Conservation (phyloP, 768 basidiomycete genomes). For the Rossbeevera mucosa region DNA sequence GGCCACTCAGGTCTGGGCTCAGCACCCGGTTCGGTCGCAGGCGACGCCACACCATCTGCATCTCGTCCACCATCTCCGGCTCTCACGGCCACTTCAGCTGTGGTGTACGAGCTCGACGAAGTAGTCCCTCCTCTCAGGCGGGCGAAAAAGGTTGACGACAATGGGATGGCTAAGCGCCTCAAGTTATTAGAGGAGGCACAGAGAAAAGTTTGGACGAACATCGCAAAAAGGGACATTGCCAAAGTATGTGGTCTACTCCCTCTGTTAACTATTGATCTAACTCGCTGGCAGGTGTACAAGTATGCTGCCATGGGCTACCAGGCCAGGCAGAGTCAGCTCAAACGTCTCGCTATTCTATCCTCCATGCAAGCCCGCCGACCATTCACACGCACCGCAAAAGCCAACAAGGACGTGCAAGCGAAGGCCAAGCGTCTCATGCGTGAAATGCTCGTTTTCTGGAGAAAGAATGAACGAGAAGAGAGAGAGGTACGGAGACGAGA, state of each 20-base stretch:
- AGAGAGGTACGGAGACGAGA: constrained; percentile 88
- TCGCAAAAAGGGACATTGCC: constrained; percentile 77
- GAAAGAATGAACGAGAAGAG: constrained; percentile 97
- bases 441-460: constrained; percentile 97
- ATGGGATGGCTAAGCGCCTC: constrained; percentile 66
- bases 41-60: constrained; percentile 65
- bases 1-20: constrained; percentile 47
- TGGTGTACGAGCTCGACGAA: constrained; percentile 72
- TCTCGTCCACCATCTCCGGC: constrained; percentile 72
- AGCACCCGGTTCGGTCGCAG: constrained; percentile 45
- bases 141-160: constrained; percentile 74
- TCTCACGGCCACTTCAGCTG: constrained; percentile 46
- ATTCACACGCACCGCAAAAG: constrained; percentile 68
- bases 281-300: constrained; percentile 63
- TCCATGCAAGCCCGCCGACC: constrained; percentile 77
- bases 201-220: constrained; percentile 85
- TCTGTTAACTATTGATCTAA: constrained; percentile 4
- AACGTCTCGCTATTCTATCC: constrained; percentile 71
- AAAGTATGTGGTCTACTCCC: constrained; percentile 46
- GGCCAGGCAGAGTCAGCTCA: constrained; percentile 62
- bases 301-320: constrained; percentile 65
- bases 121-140: constrained; percentile 64
- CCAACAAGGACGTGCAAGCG: constrained; percentile 75
- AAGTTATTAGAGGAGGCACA: constrained; percentile 79
- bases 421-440: constrained; percentile 88